phyloP scores from a whole-genome alignment of 2,329 filamentous ascomycete species.

The Grosmannia serpens region DNA sequence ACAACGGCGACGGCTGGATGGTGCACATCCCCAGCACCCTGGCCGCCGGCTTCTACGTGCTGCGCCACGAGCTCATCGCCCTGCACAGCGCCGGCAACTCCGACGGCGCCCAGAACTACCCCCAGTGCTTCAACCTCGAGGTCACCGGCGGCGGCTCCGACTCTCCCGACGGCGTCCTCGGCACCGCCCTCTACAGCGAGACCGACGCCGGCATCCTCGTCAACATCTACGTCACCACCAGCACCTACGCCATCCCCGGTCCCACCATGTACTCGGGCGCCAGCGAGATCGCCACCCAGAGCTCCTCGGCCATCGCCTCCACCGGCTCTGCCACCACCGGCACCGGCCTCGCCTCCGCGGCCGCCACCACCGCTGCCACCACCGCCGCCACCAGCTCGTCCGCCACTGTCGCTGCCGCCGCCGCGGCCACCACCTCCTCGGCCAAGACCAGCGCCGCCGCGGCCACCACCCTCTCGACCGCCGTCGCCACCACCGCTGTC shows the following conservation, averaged over 20 bases:
- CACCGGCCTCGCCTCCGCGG: background rate
- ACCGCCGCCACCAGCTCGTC: background rate
- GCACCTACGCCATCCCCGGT: slow-evolving; percentile 9
- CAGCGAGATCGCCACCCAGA: slow-evolving; percentile 13
- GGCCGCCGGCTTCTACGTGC: slow-evolving; percentile 36
- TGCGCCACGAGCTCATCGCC: slow-evolving; percentile 40
- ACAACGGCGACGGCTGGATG: slow-evolving; percentile 37
- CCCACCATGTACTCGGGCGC: slow-evolving; percentile 17
- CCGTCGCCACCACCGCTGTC: background rate
- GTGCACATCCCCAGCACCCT: slow-evolving; percentile 33
- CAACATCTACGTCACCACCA: slow-evolving; percentile 8
- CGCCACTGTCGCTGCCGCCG: background rate
- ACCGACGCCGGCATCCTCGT: slow-evolving; percentile 10
- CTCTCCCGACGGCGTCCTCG: background rate
- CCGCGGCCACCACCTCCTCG: background rate
- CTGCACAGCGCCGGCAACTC: slow-evolving; percentile 31
- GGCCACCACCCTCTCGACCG: background rate
- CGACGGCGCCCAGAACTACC: slow-evolving; percentile 38
- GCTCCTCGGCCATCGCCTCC: slow-evolving; percentile 11
- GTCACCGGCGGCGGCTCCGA: slow-evolving; percentile 28
- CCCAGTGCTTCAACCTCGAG: slow-evolving; percentile 46
- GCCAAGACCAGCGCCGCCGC: background rate
- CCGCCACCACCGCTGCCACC: background rate
- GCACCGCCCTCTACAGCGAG: slow-evolving; percentile 4
- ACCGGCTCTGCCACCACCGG: slow-evolving; percentile 2